phyloP scores from a whole-genome alignment of 257 asterid species.

The Eucommia ulmoides region DNA sequence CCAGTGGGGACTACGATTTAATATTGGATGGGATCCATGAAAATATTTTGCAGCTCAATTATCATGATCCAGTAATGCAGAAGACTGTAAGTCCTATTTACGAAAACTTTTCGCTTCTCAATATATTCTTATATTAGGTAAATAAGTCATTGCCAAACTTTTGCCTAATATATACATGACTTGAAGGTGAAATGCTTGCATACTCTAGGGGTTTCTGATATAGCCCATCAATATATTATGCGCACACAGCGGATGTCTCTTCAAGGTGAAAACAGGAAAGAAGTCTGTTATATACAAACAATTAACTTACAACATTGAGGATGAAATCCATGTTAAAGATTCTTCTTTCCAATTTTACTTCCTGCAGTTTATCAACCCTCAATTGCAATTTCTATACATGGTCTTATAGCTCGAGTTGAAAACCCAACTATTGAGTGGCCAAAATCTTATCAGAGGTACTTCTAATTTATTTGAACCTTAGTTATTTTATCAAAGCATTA shows the following conservation, averaged over 20 bases:
- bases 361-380: slow-evolving; percentile 85
- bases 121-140: too few relatives aligned
- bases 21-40: slow-evolving; percentile 86
- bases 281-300: slow-evolving; percentile 13
- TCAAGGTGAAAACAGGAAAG: slow-evolving; percentile 57
- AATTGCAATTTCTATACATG: slow-evolving; percentile 54
- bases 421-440: slow-evolving; percentile 87
- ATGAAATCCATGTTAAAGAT: slow-evolving; percentile 8
- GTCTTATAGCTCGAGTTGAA: slow-evolving; percentile 68
- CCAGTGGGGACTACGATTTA: slow-evolving; percentile 88
- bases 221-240: slow-evolving; percentile 54
- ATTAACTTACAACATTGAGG: slow-evolving; percentile 5
- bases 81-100: slow-evolving; percentile 60
- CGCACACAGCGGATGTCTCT: slow-evolving; percentile 78
- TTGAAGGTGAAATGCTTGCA: slow-evolving; percentile 76
- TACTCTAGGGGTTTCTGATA: slow-evolving; percentile 61
- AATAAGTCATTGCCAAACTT: slow-evolving; percentile 5
- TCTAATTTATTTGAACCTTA: background rate
- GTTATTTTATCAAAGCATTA: background rate
- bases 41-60: slow-evolving; percentile 66
- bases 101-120: background rate
- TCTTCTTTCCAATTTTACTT: slow-evolving; percentile 10
- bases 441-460: slow-evolving; percentile 78
- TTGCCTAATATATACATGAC: background rate
- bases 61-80: slow-evolving; percentile 85